These are phyloP conservation scores for Catharanthus roseus DNA, from an alignment of 257 asterid species.

Conservation along the genomic window DNA sequence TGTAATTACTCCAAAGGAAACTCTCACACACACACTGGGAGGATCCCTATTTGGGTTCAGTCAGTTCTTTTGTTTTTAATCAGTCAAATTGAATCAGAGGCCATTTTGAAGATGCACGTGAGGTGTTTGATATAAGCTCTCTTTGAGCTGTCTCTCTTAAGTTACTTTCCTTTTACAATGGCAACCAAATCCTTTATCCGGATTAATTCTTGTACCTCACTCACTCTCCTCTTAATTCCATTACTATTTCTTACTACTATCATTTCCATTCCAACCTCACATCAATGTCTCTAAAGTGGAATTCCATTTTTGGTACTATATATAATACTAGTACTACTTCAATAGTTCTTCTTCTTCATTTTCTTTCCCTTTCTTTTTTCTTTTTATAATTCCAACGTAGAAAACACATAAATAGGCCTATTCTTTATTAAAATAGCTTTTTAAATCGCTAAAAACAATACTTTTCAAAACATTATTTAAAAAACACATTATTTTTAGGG, in stretches of 20 bases:
- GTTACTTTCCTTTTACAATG: neutral
- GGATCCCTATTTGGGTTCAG: too few species aligned
- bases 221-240: neutral
- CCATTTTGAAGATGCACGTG: slow-evolving; percentile 21
- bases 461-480: too few species aligned
- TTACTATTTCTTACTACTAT: neutral
- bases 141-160: slow-evolving; percentile 2
- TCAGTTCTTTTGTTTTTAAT: slow-evolving; percentile 11
- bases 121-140: slow-evolving; percentile 8
- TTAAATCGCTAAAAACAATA: too few species aligned
- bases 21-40: neutral
- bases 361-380: too few species aligned
- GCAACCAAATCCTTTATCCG: neutral
- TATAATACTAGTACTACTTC: too few species aligned
- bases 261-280: neutral
- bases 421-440: too few species aligned
- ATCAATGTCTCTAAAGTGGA: neutral
- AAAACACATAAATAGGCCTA: too few species aligned
- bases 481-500: too few species aligned
- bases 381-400: too few species aligned
- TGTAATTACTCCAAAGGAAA: neutral
- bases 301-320: neutral
- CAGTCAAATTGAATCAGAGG: slow-evolving; percentile 14
- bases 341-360: too few species aligned
- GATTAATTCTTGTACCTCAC: neutral